Evolutionary conservation across 2,329 filamentous ascomycete genomes (phyloP).

Genomic region (Aspergillus japonicus): DNA sequence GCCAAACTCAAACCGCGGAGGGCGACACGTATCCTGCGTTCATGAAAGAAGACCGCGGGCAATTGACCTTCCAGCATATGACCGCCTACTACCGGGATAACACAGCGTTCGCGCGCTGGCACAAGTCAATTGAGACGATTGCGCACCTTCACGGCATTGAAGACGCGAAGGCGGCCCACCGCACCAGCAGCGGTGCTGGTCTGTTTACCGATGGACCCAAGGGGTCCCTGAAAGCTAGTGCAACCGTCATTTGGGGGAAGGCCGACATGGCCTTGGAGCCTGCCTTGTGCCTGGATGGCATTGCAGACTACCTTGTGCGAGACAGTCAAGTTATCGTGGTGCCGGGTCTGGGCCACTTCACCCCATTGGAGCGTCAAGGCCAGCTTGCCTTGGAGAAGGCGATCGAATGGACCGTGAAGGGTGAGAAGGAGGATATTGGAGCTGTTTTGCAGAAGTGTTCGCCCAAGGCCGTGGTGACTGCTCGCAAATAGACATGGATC

Average conservation of each 20-base stretch:
- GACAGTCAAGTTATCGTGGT: conserved; percentile 53
- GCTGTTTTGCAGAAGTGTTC: conserved; percentile 32
- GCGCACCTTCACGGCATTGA: conserved; percentile 48
- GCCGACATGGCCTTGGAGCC: conserved; percentile 53
- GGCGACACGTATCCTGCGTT: conserved; percentile 42
- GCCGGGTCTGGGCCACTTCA: conserved; percentile 54
- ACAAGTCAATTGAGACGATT: conserved; percentile 52
- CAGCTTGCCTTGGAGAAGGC: conserved; percentile 44
- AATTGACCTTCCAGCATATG: conserved; percentile 52
- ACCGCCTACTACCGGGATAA: conserved; percentile 56
- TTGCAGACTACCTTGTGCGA: conserved; percentile 51
- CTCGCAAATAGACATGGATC: conserved; percentile 30
- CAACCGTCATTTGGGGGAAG: conserved; percentile 56
- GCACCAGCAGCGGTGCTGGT: conserved; percentile 39
- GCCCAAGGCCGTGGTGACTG: conserved; percentile 31
- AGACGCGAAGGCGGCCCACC: conserved; percentile 28
- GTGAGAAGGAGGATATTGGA: conserved; percentile 38
- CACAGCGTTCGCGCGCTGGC: conserved; percentile 48
- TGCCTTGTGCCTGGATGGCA: conserved; percentile 52
- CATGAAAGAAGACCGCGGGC: conserved; percentile 40
- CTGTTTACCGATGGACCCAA: conserved; percentile 47
- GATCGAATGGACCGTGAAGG: conserved; percentile 39
- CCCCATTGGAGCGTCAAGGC: conserved; percentile 49
- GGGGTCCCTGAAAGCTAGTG: conserved; percentile 51
- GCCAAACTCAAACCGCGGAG: conserved; percentile 32